Base-by-base conservation (phyloP, 1,139 yeast species). In the Hansenula anomala region DNA sequence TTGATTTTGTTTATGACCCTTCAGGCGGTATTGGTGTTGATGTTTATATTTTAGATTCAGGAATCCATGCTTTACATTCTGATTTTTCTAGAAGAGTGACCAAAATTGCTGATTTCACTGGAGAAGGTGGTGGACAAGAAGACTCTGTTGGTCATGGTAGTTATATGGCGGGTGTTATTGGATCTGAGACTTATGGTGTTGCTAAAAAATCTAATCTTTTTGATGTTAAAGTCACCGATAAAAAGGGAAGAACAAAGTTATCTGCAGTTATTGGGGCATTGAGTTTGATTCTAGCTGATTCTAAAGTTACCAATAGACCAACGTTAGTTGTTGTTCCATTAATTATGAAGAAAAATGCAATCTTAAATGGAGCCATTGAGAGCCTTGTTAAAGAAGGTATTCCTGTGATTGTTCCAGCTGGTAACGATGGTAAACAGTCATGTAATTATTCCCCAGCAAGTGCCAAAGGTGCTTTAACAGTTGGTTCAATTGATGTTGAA, bases 361-460 rank as follows among this genome's bases (percentile, higher is more conserved):
- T 76, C 33, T 64, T 73, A 41, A 76, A 73, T 47, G 58, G 66
- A 40, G 78, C 77, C 35, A 78, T 78, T 40, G 75, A 77, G 51
- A 80, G 80, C 36, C 76, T 83, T 12, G 78, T 77, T 37, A 61
- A 64, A 51, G 71, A 74, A 33, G 83, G 83, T 39, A 64, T 78
- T 28, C 81, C 78, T 58, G 73, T 79, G 46, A 76, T 82, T 27
- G 78, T 75, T 31, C 81, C 85, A 32, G 85, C 86, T 26, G 86
- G 86, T 47, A 79, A 79, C 58, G 82, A 78, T 54, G 73, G 74
- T 54, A 73, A 70, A 45, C 78, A 75, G 46, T 84, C 85, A 10
- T 78, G 83, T 64, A 66, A 73, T 54, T 71, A 64, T 46, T 77
- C 84, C 14, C 85, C 85, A 17, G 80, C 82, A 14, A 70, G 77